Evolutionary conservation across 306 rosid genomes (phyloP), one percentile per base, ranked within the genome.

Genomic region (Quercus dentata): DNA sequence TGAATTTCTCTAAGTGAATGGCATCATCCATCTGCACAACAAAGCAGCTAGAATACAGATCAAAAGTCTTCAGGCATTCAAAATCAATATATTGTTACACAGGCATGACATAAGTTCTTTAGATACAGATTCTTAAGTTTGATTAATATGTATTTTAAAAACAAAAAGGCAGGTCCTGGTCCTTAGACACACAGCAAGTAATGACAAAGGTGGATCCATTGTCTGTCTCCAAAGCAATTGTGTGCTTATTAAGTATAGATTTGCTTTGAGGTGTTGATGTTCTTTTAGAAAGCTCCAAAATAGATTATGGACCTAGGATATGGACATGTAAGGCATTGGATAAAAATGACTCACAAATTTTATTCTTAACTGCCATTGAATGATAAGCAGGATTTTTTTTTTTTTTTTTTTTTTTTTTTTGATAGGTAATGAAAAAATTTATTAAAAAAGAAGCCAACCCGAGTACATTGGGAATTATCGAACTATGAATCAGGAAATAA

Each of bases 1-100:
- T 92, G 87, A 92, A 92, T 89, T 74, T 90, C 84, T 89, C 89
- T 74, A 87, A 23, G 84, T 94, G 99, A 64, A 80, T 49, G 71
- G 89, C 91, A 79, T 94, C 97, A 79, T 91, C 97, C 93, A 89
- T 92, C 99, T 94, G 82, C 87, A 84, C 69, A 84, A 49, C 65
- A 65, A 31, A 41, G 49, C 25, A 11, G 78, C 78, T 78, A 52
- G 5, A 74, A 65, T 23, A 55, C 73, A 10, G 25, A 35, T 14
- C 64, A 74, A 75, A 75, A 55, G n/a, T 61, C 30, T 77, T 73
- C 58, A 75, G 25, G 57, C 21, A 74, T 30, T 68, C 82, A 61
- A 54, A 69, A 46, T 63, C 58, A 75, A 63, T 59, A 78, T 49
- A 46, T 19, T 35, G 52, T 57, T 38, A 61, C 83, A 71, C 65